phyloP scores from a whole-genome alignment of 2,329 filamentous ascomycete genomes.

The Fusarium zealandicum region DNA sequence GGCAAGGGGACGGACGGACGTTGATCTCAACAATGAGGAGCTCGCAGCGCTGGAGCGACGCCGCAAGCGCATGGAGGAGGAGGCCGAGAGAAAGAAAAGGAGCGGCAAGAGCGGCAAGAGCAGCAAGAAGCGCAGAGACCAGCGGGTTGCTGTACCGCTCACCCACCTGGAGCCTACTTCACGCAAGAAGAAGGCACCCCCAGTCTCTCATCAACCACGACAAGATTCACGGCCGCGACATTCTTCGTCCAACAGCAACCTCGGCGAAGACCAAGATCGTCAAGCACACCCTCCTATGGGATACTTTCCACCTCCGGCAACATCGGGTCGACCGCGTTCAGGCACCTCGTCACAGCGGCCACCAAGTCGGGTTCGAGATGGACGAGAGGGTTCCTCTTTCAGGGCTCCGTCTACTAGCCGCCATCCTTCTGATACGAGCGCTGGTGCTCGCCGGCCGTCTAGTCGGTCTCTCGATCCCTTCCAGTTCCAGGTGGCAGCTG shows the following conservation, averaged over 20 bases:
- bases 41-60: conserved; percentile 79
- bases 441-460: conserved; percentile 44
- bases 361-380: conserved; percentile 44
- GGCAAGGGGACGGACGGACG: conserved; percentile 76
- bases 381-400: conserved; percentile 53
- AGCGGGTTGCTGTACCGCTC: conserved; percentile 61
- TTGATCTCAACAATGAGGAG: conserved; percentile 81
- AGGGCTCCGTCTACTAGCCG: conserved; percentile 47
- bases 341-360: conserved; percentile 52
- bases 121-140: conserved; percentile 52
- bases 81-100: conserved; percentile 46
- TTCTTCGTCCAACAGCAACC: conserved; percentile 47
- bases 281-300: conserved; percentile 57
- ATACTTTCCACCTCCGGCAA: conserved; percentile 57
- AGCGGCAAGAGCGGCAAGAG: conserved; percentile 49
- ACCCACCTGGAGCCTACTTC: conserved; percentile 57
- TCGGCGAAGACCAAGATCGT: conserved; percentile 47
- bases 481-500: conserved; percentile 58
- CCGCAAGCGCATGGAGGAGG: conserved; percentile 64
- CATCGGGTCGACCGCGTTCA: conserved; percentile 52
- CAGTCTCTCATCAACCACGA: conserved; percentile 32
- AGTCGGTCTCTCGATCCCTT: conserved; percentile 55
- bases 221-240: conserved; percentile 50
- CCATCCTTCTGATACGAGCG: conserved; percentile 54
- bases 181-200: conserved; percentile 45